Evolutionary conservation across 1,139 yeast species (phyloP).

Genomic region (Geotrichum australiense): DNA sequence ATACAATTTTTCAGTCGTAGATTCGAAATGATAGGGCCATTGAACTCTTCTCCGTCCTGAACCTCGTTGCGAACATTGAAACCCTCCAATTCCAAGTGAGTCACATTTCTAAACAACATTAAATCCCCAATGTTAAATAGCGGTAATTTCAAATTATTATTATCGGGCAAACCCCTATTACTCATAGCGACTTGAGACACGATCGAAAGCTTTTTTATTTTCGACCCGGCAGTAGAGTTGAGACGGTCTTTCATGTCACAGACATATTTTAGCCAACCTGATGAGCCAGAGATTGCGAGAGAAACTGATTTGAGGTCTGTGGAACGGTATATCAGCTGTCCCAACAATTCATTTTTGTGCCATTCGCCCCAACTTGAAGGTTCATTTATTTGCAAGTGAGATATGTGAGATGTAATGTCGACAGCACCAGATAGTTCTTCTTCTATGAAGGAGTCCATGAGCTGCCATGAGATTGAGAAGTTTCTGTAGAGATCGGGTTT

Average conservation of each 20-base stretch:
- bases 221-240: constrained; percentile 7
- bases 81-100: constrained; percentile 19
- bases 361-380: constrained; percentile 27
- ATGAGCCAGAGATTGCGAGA: constrained; percentile 22
- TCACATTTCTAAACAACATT: constrained; percentile 15
- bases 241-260: constrained; percentile 2
- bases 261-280: constrained; percentile 24
- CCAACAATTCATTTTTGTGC: constrained; percentile 22
- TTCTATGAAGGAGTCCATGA: constrained; percentile 17
- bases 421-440: constrained; percentile 7
- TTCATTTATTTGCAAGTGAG: constrained; percentile 17
- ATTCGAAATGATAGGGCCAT: constrained; percentile 7
- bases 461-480: constrained; percentile 18
- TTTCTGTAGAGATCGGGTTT: constrained; percentile 16
- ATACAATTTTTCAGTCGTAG: constrained; percentile 22
- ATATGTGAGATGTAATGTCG: constrained; percentile 15
- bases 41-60: constrained; percentile 11
- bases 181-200: constrained; percentile 10
- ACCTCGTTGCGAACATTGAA: constrained; percentile 21
- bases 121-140: constrained; percentile 19
- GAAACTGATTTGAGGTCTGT: constrained; percentile 17
- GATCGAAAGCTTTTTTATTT: constrained; percentile 12
- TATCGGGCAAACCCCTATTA: constrained; percentile 15
- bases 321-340: constrained; percentile 19
- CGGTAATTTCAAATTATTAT: constrained; percentile 17